Evolutionary conservation across 2,329 filamentous ascomycete species (phyloP).

Genomic region (Exophiala xenobiotica): DNA sequence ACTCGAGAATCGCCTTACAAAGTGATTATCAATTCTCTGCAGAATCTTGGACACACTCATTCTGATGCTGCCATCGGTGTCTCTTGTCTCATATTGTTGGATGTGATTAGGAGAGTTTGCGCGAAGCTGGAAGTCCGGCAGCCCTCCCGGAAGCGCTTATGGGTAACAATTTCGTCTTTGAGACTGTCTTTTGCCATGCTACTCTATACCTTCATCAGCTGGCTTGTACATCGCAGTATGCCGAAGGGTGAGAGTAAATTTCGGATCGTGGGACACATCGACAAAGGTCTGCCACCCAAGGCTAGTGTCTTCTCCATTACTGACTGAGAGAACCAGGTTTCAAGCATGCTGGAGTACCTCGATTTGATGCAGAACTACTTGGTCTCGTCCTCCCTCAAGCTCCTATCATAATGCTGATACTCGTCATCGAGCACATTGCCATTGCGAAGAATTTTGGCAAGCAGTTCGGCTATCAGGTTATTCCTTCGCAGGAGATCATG

Average conservation of each 20-base stretch:
- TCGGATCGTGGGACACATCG: slow-evolving; percentile 30
- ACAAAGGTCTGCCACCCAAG: slow-evolving; percentile 39
- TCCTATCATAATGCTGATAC: slow-evolving; percentile 80
- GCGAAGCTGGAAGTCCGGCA: slow-evolving; percentile 65
- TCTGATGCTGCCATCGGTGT: slow-evolving; percentile 83
- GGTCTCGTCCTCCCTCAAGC: slow-evolving; percentile 67
- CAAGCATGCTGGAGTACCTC: slow-evolving; percentile 72
- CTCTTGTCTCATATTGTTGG: slow-evolving; percentile 72
- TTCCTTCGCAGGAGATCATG: slow-evolving; percentile 91
- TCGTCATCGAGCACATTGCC: slow-evolving; percentile 93
- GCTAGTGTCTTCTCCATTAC: background rate
- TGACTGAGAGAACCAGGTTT: slow-evolving; percentile 64
- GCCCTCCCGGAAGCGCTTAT: slow-evolving; percentile 67
- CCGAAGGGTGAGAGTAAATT: slow-evolving; percentile 34
- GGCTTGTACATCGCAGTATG: slow-evolving; percentile 70
- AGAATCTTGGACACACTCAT: slow-evolving; percentile 62
- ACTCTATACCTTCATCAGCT: slow-evolving; percentile 87
- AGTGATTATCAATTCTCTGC: slow-evolving; percentile 78
- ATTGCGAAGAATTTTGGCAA: slow-evolving; percentile 95
- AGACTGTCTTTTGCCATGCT: slow-evolving; percentile 88
- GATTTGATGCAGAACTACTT: slow-evolving; percentile 64
- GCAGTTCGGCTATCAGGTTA: slow-evolving; percentile 91
- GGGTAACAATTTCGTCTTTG: slow-evolving; percentile 85
- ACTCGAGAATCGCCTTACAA: slow-evolving; percentile 77
- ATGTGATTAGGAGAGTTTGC: slow-evolving; percentile 67